These are phyloP conservation scores for Aspergillus versicolor DNA, from an alignment of 2,329 filamentous ascomycete species.

Conservation along the genomic window DNA sequence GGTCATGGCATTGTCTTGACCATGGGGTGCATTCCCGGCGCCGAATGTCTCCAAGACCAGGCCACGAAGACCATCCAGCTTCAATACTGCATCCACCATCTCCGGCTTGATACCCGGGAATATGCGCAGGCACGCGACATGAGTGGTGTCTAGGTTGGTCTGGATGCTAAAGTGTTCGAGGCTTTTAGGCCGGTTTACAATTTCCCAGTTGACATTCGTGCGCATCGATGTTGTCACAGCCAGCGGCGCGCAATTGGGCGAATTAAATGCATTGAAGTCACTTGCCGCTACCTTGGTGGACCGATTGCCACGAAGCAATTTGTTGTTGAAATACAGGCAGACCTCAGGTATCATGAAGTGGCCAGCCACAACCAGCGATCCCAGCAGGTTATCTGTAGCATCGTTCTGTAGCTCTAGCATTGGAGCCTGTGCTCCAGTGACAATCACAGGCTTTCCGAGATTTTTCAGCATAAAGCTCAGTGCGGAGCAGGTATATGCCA, in stretches of 20 bases:
- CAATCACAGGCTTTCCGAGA: constrained; percentile 83
- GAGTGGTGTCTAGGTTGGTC: constrained; percentile 76
- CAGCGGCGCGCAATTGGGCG: constrained; percentile 80
- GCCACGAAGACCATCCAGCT: constrained; percentile 72
- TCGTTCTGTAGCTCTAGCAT: constrained; percentile 91
- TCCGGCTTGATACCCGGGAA: constrained; percentile 93
- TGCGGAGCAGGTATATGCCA: constrained; percentile 86
- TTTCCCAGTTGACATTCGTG: constrained; percentile 76
- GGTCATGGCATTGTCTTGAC: constrained; percentile 74
- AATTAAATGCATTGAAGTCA: constrained; percentile 82
- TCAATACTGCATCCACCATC: constrained; percentile 83
- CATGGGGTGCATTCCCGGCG: constrained; percentile 85
- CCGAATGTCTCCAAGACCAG: constrained; percentile 90
- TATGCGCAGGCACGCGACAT: constrained; percentile 84
- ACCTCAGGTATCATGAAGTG: constrained; percentile 94
- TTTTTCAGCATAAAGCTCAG: constrained; percentile 92
- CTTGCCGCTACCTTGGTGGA: constrained; percentile 85
- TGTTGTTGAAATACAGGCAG: constrained; percentile 90
- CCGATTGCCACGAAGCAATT: constrained; percentile 82
- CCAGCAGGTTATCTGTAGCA: constrained; percentile 85
- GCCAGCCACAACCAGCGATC: constrained; percentile 83
- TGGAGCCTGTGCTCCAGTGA: constrained; percentile 79
- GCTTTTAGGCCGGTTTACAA: constrained; percentile 70
- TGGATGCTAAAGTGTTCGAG: constrained; percentile 74
- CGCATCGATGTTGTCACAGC: constrained; percentile 78